These are phyloP conservation scores for Domatiomyces globalis DNA, from an alignment of 2,329 filamentous ascomycete species.

Conservation along the genomic window DNA sequence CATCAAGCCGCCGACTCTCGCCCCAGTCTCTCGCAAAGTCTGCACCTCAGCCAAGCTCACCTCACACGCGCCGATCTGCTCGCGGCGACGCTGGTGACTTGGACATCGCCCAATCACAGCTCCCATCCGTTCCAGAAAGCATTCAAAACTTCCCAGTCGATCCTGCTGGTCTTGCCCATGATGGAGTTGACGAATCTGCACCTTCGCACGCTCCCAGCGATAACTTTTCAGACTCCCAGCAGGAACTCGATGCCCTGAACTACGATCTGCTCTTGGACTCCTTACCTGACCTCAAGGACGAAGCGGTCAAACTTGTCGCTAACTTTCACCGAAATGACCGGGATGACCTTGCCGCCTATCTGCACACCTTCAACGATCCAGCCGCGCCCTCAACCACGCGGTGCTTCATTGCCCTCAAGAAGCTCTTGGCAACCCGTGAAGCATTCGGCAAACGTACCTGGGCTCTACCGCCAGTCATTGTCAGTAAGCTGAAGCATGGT, in stretches of 20 bases:
- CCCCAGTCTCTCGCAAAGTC: conserved; percentile 10
- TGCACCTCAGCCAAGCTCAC: background rate
- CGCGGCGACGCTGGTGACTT: conserved; percentile 3
- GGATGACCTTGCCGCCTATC: background rate
- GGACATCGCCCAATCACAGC: conserved; percentile 4
- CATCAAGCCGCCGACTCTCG: conserved; percentile 7
- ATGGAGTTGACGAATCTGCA: background rate
- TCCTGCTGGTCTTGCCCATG: background rate
- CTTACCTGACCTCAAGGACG: conserved; percentile 5
- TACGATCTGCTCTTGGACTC: conserved; percentile 10
- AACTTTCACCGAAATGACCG: conserved; percentile 4
- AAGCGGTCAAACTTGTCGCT: conserved; percentile 7
- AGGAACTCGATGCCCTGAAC: conserved; percentile 1
- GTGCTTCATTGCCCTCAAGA: conserved; percentile 8
- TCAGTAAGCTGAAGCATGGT: conserved; percentile 20
- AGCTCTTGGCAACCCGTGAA: conserved; percentile 17
- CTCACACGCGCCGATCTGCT: conserved; percentile 3
- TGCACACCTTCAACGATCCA: background rate
- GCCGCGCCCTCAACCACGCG: background rate
- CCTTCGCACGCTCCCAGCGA: background rate
- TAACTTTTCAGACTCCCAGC: background rate
- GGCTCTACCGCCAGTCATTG: conserved; percentile 21
- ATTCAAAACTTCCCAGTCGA: background rate
- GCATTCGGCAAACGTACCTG: conserved; percentile 19
- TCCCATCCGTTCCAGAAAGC: conserved; percentile 6